Base-by-base conservation (phyloP, 495 filamentous ascomycete genomes). In the Penicillium cataractarum region DNA sequence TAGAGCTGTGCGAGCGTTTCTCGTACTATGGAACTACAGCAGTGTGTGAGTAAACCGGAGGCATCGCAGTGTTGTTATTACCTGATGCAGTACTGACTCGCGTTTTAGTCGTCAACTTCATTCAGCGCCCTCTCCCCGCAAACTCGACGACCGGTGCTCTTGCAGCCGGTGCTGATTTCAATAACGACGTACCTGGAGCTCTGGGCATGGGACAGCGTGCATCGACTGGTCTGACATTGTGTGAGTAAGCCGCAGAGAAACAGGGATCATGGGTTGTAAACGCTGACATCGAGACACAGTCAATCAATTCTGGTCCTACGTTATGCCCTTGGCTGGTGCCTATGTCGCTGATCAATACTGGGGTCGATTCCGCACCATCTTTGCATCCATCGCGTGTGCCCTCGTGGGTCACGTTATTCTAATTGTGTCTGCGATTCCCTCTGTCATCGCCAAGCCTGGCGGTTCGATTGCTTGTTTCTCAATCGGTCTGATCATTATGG, bases 1-100 rank as follows among this genome's bases (percentile, higher is more conserved):
- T 91, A 52, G 90, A 93, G 74, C 72, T 92, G 59, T 89, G 85
- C 76, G 90, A 93, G 78, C 87, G 90, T 37, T 90, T 92, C 76
- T 89, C 87, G 9, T 92, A 90, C 78, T 92, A 92, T 70, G 90
- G 90, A 57, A 90, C 88, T 15, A 89, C 84, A 22, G 86, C 85
- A 40, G 87, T 92, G 51, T 90, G 86, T 89, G 79, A 63, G 83
- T 75, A n/a, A 1, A n/a, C n/a, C 5, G 15, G 7, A 3, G 10
- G 26, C 8, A 13, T 57, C 5, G n/a, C 12, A 17, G 4, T 19
- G 0, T 17, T 19, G 12, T 17, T 7, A 9, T 31, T 2, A 39
- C 12, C 6, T 2, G 21, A 13, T 27, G 44, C 24, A 51, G 12
- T 17, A 29, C 61, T 58, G 48, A 65, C 39, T 13, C 37, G 5